Base-by-base conservation (phyloP, 2,329 filamentous ascomycete species). In the Paecilomyces sp. region DNA sequence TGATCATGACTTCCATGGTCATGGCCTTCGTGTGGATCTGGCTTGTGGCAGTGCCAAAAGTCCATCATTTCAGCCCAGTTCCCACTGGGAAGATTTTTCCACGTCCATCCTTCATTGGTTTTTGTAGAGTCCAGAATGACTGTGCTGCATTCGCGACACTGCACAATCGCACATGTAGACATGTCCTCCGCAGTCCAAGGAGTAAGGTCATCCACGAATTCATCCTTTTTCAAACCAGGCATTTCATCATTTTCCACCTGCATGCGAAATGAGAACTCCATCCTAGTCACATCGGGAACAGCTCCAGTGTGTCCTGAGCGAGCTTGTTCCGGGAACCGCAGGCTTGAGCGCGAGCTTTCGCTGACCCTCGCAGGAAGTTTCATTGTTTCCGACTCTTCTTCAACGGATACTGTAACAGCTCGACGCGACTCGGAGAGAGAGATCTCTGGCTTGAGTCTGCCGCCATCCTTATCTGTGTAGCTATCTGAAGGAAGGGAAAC, bases 31-130 rank as follows among this genome's bases (percentile, higher is more conserved):
- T 82, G 75, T 28, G 80, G 66, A 62, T 83, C 79, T 1, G 95
- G 94, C 75, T 97, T 97, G 74, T 99, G 94, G 70, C 94, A 99
- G 75, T 99, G 95, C 94, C 94, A 99, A 67, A 99, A 96, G 74
- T 99, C 95, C 94, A 99, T 99, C 92, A 99, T 96, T 77, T 99
- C 94, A 0, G 94, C 95, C 94, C 94, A 99, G 69, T 96, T 93
- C 67, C 96, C 92, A 70, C 92, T 96, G 0, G 94, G 94, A 18
- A 99, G 79, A 70, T 99, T 92, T 75, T 93, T 96, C 93, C 94
- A 99, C 41, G 77, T 74, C 47, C 74, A 76, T 7, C 85, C 77
- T 3, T 57, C 65, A 7, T 13, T 11, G 8, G 34, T 33, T 15
- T 51, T 50, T 13, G 54, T 53, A 25, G 66, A 41, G 3, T 66